Evolutionary conservation across 2,329 filamentous ascomycete genomes (phyloP).

Genomic region (Aspergillus bombycis): DNA sequence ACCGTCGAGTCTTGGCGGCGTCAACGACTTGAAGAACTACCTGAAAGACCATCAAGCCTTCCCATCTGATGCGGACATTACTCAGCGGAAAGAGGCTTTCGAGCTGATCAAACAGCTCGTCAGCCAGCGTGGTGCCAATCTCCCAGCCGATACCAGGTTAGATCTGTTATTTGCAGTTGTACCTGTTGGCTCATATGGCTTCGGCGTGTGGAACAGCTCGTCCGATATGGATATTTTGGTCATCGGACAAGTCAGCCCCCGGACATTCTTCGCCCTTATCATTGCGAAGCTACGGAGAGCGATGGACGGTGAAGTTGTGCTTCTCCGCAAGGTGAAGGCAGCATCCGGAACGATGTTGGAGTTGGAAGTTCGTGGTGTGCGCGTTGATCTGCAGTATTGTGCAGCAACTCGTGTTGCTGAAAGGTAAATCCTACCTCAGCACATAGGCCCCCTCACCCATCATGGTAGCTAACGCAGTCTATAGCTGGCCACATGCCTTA

Average conservation of each 20-base stretch:
- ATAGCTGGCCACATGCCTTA: conserved; percentile 7
- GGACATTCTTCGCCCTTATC: conserved; percentile 13
- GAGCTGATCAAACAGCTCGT: not conserved
- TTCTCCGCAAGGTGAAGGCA: conserved; percentile 13
- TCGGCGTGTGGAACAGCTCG: conserved; percentile 8
- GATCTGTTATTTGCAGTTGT: conserved; percentile 4
- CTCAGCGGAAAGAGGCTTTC: not conserved
- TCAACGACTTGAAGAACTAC: conserved; percentile 1
- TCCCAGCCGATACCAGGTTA: not conserved
- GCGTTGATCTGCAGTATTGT: conserved; percentile 13
- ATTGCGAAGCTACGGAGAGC: conserved; percentile 7
- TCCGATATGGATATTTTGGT: conserved; percentile 13
- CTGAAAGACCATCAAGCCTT: not conserved
- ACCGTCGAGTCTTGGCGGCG: not conserved
- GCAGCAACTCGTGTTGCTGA: conserved; percentile 10
- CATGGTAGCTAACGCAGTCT: not conserved
- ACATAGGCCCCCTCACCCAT: not conserved
- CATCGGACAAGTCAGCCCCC: conserved; percentile 11
- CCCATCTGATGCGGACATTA: conserved; percentile 1
- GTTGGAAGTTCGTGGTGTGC: conserved; percentile 6
- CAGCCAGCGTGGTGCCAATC: conserved; percentile 9
- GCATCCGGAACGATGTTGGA: conserved; percentile 13
- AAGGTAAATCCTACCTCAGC: not conserved
- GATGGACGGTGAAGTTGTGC: not conserved
- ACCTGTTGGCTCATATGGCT: conserved; percentile 10